Evolutionary conservation across 306 rosid genomes (phyloP).

Genomic region (Rubus parviflorus): DNA sequence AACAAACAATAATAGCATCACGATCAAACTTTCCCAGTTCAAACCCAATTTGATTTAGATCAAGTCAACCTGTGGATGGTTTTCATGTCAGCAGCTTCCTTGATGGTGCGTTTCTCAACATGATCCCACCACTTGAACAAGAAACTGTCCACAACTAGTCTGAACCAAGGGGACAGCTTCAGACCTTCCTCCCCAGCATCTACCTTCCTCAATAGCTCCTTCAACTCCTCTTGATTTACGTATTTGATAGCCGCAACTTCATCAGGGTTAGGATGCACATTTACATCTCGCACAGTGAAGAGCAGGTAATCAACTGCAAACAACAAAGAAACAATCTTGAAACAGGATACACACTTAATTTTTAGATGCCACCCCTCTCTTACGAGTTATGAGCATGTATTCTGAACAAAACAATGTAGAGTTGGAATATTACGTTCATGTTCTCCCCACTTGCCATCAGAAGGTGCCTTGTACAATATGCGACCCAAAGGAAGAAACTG

Average conservation of each 20-base stretch:
- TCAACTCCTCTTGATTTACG: constrained; percentile 77
- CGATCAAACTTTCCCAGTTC: no score
- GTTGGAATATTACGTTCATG: constrained; percentile 75
- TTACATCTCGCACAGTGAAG: constrained; percentile 80
- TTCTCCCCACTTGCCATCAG: constrained; percentile 99
- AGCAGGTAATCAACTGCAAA: constrained; percentile 95
- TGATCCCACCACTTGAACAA: constrained; percentile 98
- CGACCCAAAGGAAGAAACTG: constrained; percentile 87
- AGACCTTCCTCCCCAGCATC: constrained; percentile 92
- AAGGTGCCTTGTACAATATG: constrained; percentile 94
- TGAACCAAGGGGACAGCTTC: constrained; percentile 99
- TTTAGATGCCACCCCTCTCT: neutral
- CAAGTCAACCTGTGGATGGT: constrained; percentile 83
- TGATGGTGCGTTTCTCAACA: constrained; percentile 66
- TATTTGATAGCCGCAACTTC: constrained; percentile 84
- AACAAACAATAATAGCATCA: neutral
- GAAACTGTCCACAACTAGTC: constrained; percentile 95
- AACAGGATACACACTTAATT: neutral
- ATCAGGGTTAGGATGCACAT: constrained; percentile 77
- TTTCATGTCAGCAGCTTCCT: constrained; percentile 78
- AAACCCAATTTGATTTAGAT: neutral
- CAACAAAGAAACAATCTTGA: neutral
- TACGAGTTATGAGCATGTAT: neutral
- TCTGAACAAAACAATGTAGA: neutral
- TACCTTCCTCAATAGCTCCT: constrained; percentile 86